Conservation (phyloP, 2,329 filamentous ascomycete species). For the Fusarium verticillioides region DNA sequence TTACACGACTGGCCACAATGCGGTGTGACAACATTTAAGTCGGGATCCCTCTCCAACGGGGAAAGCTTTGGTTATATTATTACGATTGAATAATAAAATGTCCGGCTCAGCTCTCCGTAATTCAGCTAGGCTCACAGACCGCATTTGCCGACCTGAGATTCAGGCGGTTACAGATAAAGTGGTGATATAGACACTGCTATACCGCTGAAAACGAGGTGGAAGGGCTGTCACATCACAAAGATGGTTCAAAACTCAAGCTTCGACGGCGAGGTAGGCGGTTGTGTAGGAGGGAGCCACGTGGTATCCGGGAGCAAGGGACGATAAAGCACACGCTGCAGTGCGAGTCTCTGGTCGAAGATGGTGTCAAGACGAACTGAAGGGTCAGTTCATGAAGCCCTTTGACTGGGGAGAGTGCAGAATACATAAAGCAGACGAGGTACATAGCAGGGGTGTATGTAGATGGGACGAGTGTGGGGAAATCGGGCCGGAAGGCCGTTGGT, state of each 20-base stretch:
- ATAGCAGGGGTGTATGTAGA: constrained; percentile 14
- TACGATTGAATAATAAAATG: constrained; percentile 4
- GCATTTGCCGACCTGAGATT: constrained; percentile 27
- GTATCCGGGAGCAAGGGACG: constrained; percentile 35
- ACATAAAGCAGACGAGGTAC: not conserved
- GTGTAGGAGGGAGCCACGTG: constrained; percentile 23
- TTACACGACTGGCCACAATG: not conserved
- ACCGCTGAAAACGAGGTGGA: not conserved
- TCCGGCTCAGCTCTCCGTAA: constrained; percentile 22
- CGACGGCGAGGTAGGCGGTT: not conserved
- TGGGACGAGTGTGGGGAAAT: constrained; percentile 44
- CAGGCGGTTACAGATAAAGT: constrained; percentile 15
- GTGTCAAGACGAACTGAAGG: constrained; percentile 14
- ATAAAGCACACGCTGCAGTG: constrained; percentile 8
- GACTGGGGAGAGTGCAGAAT: constrained; percentile 12
- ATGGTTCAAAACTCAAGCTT: constrained; percentile 7
- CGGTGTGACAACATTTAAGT: not conserved
- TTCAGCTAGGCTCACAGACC: constrained; percentile 22
- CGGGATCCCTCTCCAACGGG: not conserved
- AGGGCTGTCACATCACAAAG: constrained; percentile 5
- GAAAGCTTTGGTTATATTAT: not conserved
- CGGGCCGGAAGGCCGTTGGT: constrained; percentile 40
- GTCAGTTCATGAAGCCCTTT: constrained; percentile 17
- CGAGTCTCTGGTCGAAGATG: not conserved
- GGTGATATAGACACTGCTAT: constrained; percentile 15